Base-by-base conservation (phyloP, 2,329 filamentous ascomycete species). In the Alternaria incomplexa region DNA sequence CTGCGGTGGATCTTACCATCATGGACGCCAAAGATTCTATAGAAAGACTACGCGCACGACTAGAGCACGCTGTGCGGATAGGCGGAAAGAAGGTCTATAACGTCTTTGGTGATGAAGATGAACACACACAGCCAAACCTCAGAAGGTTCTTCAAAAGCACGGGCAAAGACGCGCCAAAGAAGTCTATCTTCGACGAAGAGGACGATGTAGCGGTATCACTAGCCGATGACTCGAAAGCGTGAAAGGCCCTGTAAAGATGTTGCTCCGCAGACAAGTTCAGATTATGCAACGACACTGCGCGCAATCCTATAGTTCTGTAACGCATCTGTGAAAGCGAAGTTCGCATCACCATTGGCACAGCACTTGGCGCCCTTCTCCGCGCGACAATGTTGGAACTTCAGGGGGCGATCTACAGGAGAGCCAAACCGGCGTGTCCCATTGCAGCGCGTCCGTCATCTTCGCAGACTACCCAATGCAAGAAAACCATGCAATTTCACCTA, bases 21-120 rank as follows among this genome's bases (percentile, higher is more conserved):
- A 84, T 96, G 61, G 89, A 96, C 73, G 89, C 91, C 12, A 97
- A 97, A 79, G 89, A 89, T 57, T 85, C 86, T 11, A 84, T 97
- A 43, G 91, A 96, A 71, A 86, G 89, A 61, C 81, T 97, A n/a
- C 86, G 90, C 62, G 89, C 91, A 72, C 88, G 94, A 58, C 83
- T 97, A 13, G 81, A 89, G 50, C 89, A 91, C 75, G 86, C 88
- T 3, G 89, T 95, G 51, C 85, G 93, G 52, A 91, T 91, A 11
- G 87, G 86, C 61, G 68, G 74, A 10, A 74, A 70, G 77, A 83
- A 55, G 81, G 53, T 60, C 43, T 85, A 60, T 64, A 73, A 61
- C 73, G 80, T 53, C 22, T 77, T 76, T 61, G 69, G 71, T 80
- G 68, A 81, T 81, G 26, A 81, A 74, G 69, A 85, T 85, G 78